phyloP scores from a whole-genome alignment of 306 rosid genomes.

The Abrus pulchellus region DNA sequence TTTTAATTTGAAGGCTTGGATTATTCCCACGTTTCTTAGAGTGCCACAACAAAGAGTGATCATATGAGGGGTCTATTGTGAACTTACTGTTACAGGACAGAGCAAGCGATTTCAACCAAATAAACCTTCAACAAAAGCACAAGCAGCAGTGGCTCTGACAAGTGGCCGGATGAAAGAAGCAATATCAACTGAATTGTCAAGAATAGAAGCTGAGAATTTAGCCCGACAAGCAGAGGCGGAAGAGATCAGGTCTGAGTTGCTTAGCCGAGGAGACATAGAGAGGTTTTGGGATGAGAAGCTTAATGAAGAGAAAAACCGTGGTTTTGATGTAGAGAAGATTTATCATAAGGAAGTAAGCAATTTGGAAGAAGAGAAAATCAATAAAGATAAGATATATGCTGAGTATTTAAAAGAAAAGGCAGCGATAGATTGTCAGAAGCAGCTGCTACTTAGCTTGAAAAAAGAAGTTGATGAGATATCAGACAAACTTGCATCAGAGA shows the following conservation, averaged over 20 bases:
- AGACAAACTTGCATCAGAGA: constrained; percentile 75
- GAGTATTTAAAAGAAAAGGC: constrained; percentile 75
- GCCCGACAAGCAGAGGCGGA: constrained; percentile 73
- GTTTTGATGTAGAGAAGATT: constrained; percentile 68
- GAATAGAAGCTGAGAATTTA: constrained; percentile 72
- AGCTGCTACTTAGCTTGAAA: constrained; percentile 70
- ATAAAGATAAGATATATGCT: constrained; percentile 63
- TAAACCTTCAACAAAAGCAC: constrained; percentile 87
- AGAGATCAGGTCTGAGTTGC: constrained; percentile 73
- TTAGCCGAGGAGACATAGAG: constrained; percentile 78
- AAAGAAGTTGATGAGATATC: constrained; percentile 83
- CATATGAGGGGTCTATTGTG: constrained; percentile 6
- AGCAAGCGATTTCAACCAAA: constrained; percentile 93
- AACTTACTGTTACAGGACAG: constrained; percentile 71
- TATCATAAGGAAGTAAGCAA: constrained; percentile 63
- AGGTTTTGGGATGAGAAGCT: constrained; percentile 79
- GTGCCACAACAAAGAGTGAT: background rate
- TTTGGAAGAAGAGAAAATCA: constrained; percentile 71
- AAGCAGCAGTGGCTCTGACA: constrained; percentile 83
- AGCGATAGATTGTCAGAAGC: constrained; percentile 89
- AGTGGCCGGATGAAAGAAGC: constrained; percentile 80
- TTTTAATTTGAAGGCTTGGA: constrained; percentile 19
- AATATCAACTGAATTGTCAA: constrained; percentile 67
- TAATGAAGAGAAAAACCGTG: constrained; percentile 67
- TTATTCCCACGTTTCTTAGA: constrained; percentile 35